Percentiles rank a stretch among this genome's conserved stretches.
Evolutionary conservation across 768 basidiomycete genomes (phyloP).

Genomic region (Butyriboletus loyo): DNA sequence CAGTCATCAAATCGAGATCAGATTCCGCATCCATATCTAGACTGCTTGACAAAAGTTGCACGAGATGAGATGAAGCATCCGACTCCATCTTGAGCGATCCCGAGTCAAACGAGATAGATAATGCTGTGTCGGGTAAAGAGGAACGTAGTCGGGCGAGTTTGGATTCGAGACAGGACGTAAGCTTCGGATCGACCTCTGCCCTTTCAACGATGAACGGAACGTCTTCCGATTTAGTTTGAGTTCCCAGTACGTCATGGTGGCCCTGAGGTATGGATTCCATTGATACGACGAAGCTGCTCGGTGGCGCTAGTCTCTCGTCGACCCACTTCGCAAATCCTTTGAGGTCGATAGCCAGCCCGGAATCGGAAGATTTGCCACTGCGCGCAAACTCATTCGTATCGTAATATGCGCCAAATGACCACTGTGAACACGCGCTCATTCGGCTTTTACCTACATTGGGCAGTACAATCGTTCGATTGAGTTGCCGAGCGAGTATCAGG

Average conservation of each 20-base stretch:
- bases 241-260: not conserved
- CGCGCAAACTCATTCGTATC: conserved; percentile 27
- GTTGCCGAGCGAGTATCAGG: conserved; percentile 41
- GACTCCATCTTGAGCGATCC: not conserved
- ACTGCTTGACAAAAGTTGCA: conserved; percentile 14
- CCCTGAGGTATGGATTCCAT: conserved; percentile 24
- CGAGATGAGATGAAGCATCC: conserved; percentile 15
- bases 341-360: conserved; percentile 29
- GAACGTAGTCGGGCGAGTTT: conserved; percentile 14
- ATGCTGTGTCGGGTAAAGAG: conserved; percentile 1
- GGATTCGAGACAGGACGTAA: conserved; percentile 19
- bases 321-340: conserved; percentile 41
- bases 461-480: conserved; percentile 57
- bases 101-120: conserved; percentile 13
- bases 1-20: conserved; percentile 10
- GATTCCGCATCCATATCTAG: not conserved
- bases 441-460: conserved; percentile 59
- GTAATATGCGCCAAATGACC: conserved; percentile 52
- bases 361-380: not conserved
- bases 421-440: conserved; percentile 49
- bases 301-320: conserved; percentile 21
- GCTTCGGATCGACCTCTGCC: conserved; percentile 8
- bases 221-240: not conserved
- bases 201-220: conserved; percentile 1
- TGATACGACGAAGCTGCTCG: conserved; percentile 38